Conservation (phyloP, 2,329 filamentous ascomycete genomes). For the Aspergillus caelatus region DNA sequence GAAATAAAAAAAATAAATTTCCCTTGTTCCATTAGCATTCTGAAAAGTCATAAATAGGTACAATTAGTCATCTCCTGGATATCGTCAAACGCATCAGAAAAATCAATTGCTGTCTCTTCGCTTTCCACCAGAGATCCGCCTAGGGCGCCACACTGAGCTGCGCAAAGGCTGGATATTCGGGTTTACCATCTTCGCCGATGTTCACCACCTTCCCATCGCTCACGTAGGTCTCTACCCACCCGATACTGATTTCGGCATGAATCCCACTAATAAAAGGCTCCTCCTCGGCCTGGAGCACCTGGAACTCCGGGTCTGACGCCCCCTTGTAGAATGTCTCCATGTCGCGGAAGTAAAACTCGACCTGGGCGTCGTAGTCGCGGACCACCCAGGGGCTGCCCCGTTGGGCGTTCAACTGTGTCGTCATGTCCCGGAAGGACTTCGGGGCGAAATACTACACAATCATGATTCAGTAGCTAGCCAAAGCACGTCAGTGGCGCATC, state of each 20-base stretch:
- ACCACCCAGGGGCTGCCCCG: background rate
- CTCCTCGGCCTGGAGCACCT: conserved; percentile 21
- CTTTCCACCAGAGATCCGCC: background rate
- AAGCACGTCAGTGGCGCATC: too few relatives aligned
- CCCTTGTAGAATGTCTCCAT: conserved; percentile 17
- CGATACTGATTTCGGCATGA: conserved; percentile 15
- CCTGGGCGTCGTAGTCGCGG: conserved; percentile 14
- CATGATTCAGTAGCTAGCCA: too few relatives aligned
- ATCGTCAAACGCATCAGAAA: background rate
- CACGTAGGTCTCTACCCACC: conserved; percentile 27
- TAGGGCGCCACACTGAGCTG: conserved; percentile 1
- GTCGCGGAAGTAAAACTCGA: conserved; percentile 26
- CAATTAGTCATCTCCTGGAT: background rate
- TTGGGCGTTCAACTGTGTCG: background rate
- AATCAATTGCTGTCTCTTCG: background rate
- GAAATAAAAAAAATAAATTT: background rate
- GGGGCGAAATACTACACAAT: conserved; percentile 1
- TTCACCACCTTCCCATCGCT: conserved; percentile 23
- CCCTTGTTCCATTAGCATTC: background rate
- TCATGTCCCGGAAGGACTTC: conserved; percentile 3
- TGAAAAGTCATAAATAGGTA: conserved; percentile 2
- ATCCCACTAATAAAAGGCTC: conserved; percentile 17
- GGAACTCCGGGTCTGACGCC: conserved; percentile 21
- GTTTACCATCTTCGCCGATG: conserved; percentile 11
- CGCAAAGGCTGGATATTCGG: conserved; percentile 3